Conservation (phyloP, 2,329 filamentous ascomycete genomes). For the Podosphaera aphanis region DNA sequence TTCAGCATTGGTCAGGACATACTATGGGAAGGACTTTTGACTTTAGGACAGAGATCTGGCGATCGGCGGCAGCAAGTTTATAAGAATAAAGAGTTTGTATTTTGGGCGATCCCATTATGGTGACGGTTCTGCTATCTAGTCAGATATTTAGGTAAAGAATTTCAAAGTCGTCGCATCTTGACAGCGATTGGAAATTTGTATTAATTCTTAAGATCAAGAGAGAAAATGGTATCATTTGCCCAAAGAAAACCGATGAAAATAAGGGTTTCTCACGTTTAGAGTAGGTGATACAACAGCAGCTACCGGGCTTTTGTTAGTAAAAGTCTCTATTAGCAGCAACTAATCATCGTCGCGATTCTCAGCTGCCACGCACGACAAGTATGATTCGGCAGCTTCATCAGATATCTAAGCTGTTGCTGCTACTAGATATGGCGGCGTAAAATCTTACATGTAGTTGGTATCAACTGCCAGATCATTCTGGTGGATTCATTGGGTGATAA, state of each 20-base stretch:
- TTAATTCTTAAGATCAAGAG: neutral
- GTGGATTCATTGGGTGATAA: neutral
- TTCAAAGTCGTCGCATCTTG: neutral
- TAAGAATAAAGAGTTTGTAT: conserved; percentile 3
- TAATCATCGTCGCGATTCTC: neutral
- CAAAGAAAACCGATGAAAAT: too few relatives aligned
- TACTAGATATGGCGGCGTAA: neutral
- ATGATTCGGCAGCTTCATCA: neutral
- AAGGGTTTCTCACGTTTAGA: neutral
- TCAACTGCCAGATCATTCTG: neutral
- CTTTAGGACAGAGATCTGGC: conserved; percentile 9
- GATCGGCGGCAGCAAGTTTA: conserved; percentile 7
- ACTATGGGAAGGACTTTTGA: conserved; percentile 10
- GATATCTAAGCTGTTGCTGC: neutral
- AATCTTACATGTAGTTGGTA: neutral
- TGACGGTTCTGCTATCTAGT: neutral
- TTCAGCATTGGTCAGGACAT: conserved; percentile 4
- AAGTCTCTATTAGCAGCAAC: too few relatives aligned
- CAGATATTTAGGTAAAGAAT: neutral
- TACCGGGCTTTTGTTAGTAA: neutral
- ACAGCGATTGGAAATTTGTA: neutral
- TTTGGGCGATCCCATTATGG: conserved; percentile 2
- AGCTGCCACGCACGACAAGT: conserved; percentile 1
- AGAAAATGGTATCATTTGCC: neutral
- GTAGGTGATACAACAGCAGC: neutral